Evolutionary conservation across 2,329 filamentous ascomycete species (phyloP).

Genomic region (Alternaria solani): DNA sequence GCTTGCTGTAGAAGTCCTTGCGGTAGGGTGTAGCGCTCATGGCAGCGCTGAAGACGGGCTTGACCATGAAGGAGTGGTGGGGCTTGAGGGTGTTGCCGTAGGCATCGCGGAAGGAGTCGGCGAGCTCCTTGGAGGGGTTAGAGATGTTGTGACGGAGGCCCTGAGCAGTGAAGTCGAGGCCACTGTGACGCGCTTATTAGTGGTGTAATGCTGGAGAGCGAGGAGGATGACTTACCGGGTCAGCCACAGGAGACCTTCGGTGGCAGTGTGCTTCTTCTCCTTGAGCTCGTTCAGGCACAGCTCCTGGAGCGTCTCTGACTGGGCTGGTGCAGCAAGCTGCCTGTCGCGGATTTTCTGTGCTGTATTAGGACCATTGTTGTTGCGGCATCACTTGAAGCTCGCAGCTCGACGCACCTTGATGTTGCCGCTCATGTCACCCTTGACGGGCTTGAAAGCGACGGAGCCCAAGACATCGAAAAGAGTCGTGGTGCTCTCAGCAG

Average conservation of each 20-base stretch:
- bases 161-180: constrained; percentile 90
- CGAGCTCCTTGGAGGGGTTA: constrained; percentile 76
- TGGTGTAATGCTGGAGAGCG: not conserved
- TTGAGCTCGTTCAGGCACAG: constrained; percentile 88
- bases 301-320: constrained; percentile 84
- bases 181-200: constrained; percentile 61
- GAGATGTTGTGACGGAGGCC: constrained; percentile 80
- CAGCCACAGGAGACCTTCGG: constrained; percentile 91
- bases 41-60: constrained; percentile 90
- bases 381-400: not conserved
- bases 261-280: constrained; percentile 85
- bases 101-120: constrained; percentile 83
- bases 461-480: constrained; percentile 77
- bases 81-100: constrained; percentile 90
- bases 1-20: constrained; percentile 89
- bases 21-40: constrained; percentile 94
- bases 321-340: constrained; percentile 76
- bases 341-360: constrained; percentile 86
- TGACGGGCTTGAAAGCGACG: constrained; percentile 87
- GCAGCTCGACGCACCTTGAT: constrained; percentile 70
- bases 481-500: constrained; percentile 82
- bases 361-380: not conserved
- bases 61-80: constrained; percentile 87
- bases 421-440: constrained; percentile 90
- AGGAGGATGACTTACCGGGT: constrained; percentile 69